Conservation (phyloP, 495 filamentous ascomycete species). For the Podospora comata region DNA sequence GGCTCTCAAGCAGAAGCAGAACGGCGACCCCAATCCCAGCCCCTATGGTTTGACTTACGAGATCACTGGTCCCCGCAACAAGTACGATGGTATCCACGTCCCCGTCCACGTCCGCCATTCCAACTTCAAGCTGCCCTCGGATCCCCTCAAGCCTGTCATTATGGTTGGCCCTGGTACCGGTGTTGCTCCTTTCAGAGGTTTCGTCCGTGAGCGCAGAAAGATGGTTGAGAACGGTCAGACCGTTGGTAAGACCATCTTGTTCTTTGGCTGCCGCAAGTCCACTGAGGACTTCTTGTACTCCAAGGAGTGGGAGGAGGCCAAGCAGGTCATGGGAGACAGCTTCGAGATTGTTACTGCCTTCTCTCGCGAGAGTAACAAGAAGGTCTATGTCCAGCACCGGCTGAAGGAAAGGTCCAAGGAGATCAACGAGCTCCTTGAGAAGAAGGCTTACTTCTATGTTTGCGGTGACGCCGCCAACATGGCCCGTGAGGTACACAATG, state of each 20-base stretch:
- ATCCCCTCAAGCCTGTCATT: conserved; percentile 89
- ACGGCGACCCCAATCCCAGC: conserved; percentile 81
- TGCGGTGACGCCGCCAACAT: conserved; percentile 98
- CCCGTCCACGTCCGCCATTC: conserved; percentile 96
- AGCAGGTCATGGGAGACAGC: conserved; percentile 75
- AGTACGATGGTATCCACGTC: conserved; percentile 93
- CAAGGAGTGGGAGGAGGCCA: conserved; percentile 85
- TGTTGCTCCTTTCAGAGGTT: conserved; percentile 93
- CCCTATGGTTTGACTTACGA: conserved; percentile 86
- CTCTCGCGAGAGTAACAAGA: conserved; percentile 77
- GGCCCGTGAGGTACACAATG: conserved; percentile 90
- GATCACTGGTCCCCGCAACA: conserved; percentile 88
- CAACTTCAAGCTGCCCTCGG: conserved; percentile 98
- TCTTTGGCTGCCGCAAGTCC: conserved; percentile 87
- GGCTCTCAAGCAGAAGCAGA: conserved; percentile 95
- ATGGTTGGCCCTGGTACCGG: conserved; percentile 96
- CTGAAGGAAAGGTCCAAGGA: conserved; percentile 77
- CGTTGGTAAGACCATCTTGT: conserved; percentile 86
- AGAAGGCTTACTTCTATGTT: conserved; percentile 95
- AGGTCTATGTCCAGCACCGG: conserved; percentile 96
- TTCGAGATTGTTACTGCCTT: conserved; percentile 90
- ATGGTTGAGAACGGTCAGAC: conserved; percentile 74
- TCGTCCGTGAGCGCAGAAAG: conserved; percentile 88
- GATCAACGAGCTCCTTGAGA: conserved; percentile 80
- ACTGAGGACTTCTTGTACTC: conserved; percentile 89